Base-by-base conservation (phyloP, 2,329 filamentous ascomycete species). In the Phyllosticta paracitricarpa region DNA sequence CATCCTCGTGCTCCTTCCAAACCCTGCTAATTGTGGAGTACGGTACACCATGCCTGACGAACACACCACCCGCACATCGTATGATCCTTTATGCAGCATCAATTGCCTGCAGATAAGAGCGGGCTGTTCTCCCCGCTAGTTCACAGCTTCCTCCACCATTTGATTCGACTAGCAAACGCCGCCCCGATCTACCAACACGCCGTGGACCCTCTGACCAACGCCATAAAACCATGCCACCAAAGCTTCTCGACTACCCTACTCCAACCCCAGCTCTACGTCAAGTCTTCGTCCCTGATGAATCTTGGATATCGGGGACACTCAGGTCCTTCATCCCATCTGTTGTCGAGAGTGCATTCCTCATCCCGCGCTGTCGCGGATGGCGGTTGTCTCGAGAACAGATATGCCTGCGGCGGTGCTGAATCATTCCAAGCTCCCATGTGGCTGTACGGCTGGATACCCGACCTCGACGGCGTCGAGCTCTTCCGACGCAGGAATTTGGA, bases 351-450 rank as follows among this genome's bases (percentile, higher is more conserved):
- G 17, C 40, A 48, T 48, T 48, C 40, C 14, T 48, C 40, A n/a
- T 7, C n/a, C 14, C 3, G 40, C 14, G 6, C 40, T 48, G 40
- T n/a, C 40, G 4, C 14, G 40, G 40, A 56, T 19, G 51, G 40
- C 24, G 35, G 54, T 19, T 56, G 35, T 12, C 58, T 54, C 53
- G 54, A 35, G 40, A 61, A 61, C 19, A 52, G 53, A 22, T 52
- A 60, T 28, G 33, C 58, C 7, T 54, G 40, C 25, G 22, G 17
- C 17, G 52, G 25, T n/a, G 58, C 54, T 14, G 52, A 30, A 14
- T 59, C 58, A 26, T 60, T 48, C 58, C 58, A 60, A 12, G 58
- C 51, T 7, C 58, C 58, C 17, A 60, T 53, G 51, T 53, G 51
- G 48, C 48, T 30, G 30, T 53, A 59, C 4, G 54, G 10, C 53